Evolutionary conservation across 352 stramenopile species (phyloP).

Genomic region (Phytophthora pluvialis): DNA sequence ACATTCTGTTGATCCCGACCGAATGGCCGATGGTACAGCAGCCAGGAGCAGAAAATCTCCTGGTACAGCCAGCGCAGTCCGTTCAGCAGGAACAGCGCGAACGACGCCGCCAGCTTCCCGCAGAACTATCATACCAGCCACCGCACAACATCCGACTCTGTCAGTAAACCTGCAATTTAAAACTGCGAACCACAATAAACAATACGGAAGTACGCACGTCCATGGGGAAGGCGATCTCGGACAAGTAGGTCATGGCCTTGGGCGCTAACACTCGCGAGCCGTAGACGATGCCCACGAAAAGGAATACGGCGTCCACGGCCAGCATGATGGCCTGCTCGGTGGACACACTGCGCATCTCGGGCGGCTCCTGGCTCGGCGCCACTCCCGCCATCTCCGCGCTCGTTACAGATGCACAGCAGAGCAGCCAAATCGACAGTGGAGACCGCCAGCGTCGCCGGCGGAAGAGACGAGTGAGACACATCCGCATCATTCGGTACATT

Average conservation of each 20-base stretch:
- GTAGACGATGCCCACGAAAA: slow-evolving; percentile 63
- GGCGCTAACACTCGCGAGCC: slow-evolving; percentile 54
- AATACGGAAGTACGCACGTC: slow-evolving; percentile 40
- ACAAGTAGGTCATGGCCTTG: slow-evolving; percentile 78
- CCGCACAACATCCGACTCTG: slow-evolving; percentile 3
- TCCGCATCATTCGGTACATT: slow-evolving; percentile 4
- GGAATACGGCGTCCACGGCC: slow-evolving; percentile 50
- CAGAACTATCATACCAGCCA: slow-evolving; percentile 47
- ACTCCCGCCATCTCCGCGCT: slow-evolving; percentile 20
- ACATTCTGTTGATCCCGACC: slow-evolving; percentile 40
- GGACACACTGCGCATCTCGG: slow-evolving; percentile 17
- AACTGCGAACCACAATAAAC: not conserved
- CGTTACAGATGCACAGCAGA: not conserved
- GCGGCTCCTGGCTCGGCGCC: slow-evolving; percentile 10
- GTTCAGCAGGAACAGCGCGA: slow-evolving; percentile 55
- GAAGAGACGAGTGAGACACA: slow-evolving; percentile 32
- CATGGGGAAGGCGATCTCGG: slow-evolving; percentile 75
- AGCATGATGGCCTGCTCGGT: slow-evolving; percentile 36
- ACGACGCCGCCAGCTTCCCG: slow-evolving; percentile 60
- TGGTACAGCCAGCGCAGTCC: slow-evolving; percentile 60
- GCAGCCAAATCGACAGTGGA: slow-evolving; percentile 1
- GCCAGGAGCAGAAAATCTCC: slow-evolving; percentile 46
- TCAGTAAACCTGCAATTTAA: not conserved
- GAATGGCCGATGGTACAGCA: slow-evolving; percentile 38
- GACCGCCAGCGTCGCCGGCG: not conserved